phyloP scores from a whole-genome alignment of 2,329 filamentous ascomycete genomes.

The Sodiomyces alkalinus region DNA sequence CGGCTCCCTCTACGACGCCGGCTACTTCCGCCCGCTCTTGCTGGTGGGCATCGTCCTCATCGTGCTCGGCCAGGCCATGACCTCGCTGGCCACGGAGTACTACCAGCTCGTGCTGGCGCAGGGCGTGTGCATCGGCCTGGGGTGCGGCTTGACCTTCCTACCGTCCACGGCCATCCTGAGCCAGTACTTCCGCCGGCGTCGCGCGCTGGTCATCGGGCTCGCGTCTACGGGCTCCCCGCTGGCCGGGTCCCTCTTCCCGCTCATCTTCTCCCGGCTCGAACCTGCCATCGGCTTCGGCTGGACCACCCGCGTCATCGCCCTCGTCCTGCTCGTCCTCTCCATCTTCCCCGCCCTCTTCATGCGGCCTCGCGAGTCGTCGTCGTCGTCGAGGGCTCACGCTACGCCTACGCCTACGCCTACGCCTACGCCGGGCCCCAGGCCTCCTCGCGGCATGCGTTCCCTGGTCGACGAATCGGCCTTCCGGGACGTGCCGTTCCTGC shows the following conservation, averaged over 20 bases:
- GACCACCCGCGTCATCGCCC: constrained; percentile 29
- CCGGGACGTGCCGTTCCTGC: constrained; percentile 20
- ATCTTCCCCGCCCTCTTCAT: constrained; percentile 23
- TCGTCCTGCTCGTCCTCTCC: constrained; percentile 24
- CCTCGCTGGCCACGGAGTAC: constrained; percentile 26
- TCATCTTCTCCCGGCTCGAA: constrained; percentile 25
- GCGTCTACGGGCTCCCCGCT: constrained; percentile 19
- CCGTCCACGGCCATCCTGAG: constrained; percentile 21
- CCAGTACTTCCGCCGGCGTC: constrained; percentile 21
- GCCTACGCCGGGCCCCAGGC: constrained; percentile 13
- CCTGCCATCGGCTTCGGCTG: constrained; percentile 38
- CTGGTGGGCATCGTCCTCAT: constrained; percentile 18
- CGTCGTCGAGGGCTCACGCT: not conserved
- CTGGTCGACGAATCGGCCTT: constrained; percentile 22
- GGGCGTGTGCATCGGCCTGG: constrained; percentile 21
- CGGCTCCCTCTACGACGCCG: constrained; percentile 26
- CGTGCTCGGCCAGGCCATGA: constrained; percentile 27
- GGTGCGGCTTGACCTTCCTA: constrained; percentile 19
- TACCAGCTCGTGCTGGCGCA: constrained; percentile 25
- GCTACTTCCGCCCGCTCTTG: constrained; percentile 23
- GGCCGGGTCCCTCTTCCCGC: constrained; percentile 24
- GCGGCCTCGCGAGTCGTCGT: constrained; percentile 14
- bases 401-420: no score
- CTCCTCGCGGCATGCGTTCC: no score
- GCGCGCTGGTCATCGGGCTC: constrained; percentile 18